Percentiles rank a stretch among this genome's conserved stretches.
Evolutionary conservation across 192 early-diverging fungal species (phyloP).

Genomic region (Umbelopsis sp.): DNA sequence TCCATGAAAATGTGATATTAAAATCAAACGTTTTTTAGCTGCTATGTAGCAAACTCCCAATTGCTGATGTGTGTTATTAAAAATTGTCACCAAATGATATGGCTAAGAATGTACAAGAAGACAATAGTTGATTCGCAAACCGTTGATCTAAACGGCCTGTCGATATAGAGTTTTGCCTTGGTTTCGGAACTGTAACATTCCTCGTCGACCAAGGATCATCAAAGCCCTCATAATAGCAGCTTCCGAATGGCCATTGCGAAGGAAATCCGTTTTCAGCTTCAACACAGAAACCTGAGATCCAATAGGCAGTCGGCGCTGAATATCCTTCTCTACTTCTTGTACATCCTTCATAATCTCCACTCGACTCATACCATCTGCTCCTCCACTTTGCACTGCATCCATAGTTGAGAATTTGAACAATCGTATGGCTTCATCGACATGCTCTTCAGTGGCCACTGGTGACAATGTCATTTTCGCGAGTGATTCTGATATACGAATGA

Average conservation of each 20-base stretch:
- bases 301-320: slow-evolving; percentile 84
- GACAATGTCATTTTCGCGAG: slow-evolving; percentile 94
- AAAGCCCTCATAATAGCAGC: slow-evolving; percentile 73
- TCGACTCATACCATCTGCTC: slow-evolving; percentile 81
- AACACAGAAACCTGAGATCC: slow-evolving; percentile 73
- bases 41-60: no score
- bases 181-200: slow-evolving; percentile 79
- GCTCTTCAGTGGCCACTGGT: slow-evolving; percentile 79
- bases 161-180: slow-evolving; percentile 60
- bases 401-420: slow-evolving; percentile 98
- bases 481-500: slow-evolving; percentile 97
- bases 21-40: no score
- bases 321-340: slow-evolving; percentile 78
- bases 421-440: slow-evolving; percentile 97
- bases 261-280: slow-evolving; percentile 53
- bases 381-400: slow-evolving; percentile 91
- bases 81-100: no score
- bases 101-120: neutral
- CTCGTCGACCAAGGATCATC: slow-evolving; percentile 79
- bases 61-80: no score
- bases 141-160: slow-evolving; percentile 31
- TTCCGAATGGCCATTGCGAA: slow-evolving; percentile 49
- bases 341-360: slow-evolving; percentile 77
- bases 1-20: no score
- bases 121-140: neutral